Conservation (phyloP, 179 eudicot species). For the Camellia oleifera region DNA sequence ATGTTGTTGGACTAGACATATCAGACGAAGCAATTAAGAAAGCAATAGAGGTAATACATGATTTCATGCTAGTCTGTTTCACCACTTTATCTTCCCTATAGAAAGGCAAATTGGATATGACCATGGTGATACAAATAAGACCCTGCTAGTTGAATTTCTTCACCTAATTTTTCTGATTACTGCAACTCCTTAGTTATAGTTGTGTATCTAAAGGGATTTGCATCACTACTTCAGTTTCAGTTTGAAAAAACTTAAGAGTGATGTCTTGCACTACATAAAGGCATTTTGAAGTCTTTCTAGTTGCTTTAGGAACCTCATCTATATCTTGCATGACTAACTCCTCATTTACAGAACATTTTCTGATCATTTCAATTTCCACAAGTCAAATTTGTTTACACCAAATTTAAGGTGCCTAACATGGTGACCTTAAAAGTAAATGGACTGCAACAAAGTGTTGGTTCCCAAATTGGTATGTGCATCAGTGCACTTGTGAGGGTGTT, state of each 20-base stretch:
- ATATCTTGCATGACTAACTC: neutral
- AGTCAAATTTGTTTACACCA: neutral
- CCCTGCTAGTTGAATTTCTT: neutral
- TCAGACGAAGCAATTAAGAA: slow-evolving; percentile 54
- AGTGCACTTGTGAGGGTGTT: neutral
- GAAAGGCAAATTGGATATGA: neutral
- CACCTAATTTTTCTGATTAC: neutral
- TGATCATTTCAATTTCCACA: neutral
- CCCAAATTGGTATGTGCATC: neutral
- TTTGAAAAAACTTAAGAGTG: neutral
- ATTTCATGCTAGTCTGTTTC: neutral
- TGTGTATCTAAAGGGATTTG: neutral
- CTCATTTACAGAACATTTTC: neutral
- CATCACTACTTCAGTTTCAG: neutral
- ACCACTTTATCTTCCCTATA: neutral
- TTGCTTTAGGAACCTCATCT: neutral
- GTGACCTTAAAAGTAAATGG: neutral
- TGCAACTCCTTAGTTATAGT: neutral
- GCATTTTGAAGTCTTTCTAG: neutral
- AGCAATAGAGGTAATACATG: slow-evolving; percentile 55
- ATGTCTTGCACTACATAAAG: neutral
- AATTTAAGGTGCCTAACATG: neutral
- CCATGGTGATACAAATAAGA: neutral
- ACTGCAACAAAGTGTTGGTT: neutral
- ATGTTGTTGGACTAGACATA: slow-evolving; percentile 71